A percentile compares a stretch with the other conserved stretches of the same genome.
phyloP scores from a whole-genome alignment of 1,284 basidiomycete genomes.

The Irpex sp. region DNA sequence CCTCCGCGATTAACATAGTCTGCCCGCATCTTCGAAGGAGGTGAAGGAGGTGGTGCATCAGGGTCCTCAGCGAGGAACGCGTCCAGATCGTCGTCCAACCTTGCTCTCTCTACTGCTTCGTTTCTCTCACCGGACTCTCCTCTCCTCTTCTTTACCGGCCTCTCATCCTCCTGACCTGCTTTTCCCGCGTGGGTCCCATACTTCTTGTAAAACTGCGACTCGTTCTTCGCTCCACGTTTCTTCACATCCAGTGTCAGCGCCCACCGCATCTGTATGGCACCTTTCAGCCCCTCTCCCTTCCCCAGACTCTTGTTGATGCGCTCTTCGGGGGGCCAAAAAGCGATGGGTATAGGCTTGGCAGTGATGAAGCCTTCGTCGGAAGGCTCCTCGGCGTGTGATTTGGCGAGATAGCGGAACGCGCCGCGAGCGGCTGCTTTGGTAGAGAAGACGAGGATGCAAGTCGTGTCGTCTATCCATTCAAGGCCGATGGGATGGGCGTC shows the following conservation, averaged over 20 bases:
- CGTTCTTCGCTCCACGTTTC: constrained; percentile 61
- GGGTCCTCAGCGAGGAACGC: constrained; percentile 50
- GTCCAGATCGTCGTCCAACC: constrained; percentile 61
- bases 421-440: constrained; percentile 47
- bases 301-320: constrained; percentile 68
- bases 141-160: constrained; percentile 33
- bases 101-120: constrained; percentile 32
- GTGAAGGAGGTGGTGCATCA: constrained; percentile 30
- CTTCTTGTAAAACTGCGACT: constrained; percentile 73
- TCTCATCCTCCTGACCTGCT: constrained; percentile 28
- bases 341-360: constrained; percentile 64
- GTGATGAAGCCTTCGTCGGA: constrained; percentile 56
- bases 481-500: constrained; percentile 63
- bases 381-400: constrained; percentile 43
- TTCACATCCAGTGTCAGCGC: constrained; percentile 67
- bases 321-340: constrained; percentile 75
- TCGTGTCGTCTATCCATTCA: constrained; percentile 79
- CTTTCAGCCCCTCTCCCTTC: constrained; percentile 59
- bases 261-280: constrained; percentile 67
- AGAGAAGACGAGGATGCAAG: constrained; percentile 71
- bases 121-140: constrained; percentile 29
- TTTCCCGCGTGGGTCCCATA: constrained; percentile 67
- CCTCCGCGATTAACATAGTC: constrained; percentile 52
- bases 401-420: constrained; percentile 49
- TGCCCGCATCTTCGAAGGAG: constrained; percentile 62